Evolutionary conservation across 495 filamentous ascomycete species (phyloP), one percentile per base, ranked within the genome.

Genomic region (Talaromyces stipitatus): DNA sequence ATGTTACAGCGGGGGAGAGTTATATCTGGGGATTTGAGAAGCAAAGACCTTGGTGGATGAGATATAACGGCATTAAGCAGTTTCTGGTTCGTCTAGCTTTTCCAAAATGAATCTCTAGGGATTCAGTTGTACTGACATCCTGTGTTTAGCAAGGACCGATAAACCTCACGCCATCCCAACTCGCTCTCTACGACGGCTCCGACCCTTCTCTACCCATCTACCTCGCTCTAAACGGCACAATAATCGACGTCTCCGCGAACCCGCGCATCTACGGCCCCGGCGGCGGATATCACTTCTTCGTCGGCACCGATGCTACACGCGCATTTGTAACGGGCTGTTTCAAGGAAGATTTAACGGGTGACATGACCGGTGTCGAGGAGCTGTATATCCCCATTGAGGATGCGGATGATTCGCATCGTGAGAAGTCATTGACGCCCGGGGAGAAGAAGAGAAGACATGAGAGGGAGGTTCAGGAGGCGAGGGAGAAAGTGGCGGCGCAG

Each of bases 261-360:
- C 82, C 78, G 0, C 70, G 74, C 18, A 84, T 87, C 61, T 98
- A 99, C 80, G 92, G 94, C 1, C 90, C 91, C 0, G 92, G 90
- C 16, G 95, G 94, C 2, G 81, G 79, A 46, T 99, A 99, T 78
- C 77, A 83, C 53, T 88, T 89, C 74, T 96, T 99, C 71, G 78
- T 90, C 0, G 94, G 94, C 28, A 76, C 78, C 16, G 94, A 99
- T 70, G 94, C 94, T 6, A 82, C 88, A 2, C 86, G 94, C 26
- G 89, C 87, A 3, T 99, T 90, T 72, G 84, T 99, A n/a, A 96
- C 94, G n/a, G 90, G 89, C 2, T 99, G 94, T 69, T 99, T 99
- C 77, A 73, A 82, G 28, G 85, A 88, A 50, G 92, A 97, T 75
- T 73, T 87, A 33, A 95, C 85, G 4, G 71, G 84, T 1, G 92